These are phyloP conservation scores for Fusarium zealandicum DNA, from an alignment of 2,329 filamentous ascomycete genomes.

Conservation along the genomic window DNA sequence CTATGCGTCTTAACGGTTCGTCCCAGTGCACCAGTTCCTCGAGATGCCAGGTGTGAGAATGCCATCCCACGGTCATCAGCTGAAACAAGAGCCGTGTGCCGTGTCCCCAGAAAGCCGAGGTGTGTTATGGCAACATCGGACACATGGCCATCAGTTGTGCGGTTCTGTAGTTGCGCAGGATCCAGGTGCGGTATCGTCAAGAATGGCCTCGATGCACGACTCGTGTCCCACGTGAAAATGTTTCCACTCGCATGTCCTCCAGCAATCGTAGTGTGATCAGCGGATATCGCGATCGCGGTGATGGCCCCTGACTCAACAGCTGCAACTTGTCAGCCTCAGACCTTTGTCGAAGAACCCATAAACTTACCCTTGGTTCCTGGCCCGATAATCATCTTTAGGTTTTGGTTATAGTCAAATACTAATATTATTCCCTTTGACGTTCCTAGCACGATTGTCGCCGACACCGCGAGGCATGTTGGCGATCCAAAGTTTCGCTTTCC, in stretches of 20 bases:
- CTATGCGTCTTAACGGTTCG: conserved; percentile 88
- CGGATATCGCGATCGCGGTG: conserved; percentile 87
- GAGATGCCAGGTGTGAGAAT: conserved; percentile 93
- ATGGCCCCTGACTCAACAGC: conserved; percentile 90
- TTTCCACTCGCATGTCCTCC: conserved; percentile 87
- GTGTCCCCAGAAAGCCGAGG: conserved; percentile 91
- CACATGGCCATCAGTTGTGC: conserved; percentile 82
- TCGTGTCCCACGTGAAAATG: conserved; percentile 97
- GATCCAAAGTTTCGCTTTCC: conserved; percentile 92
- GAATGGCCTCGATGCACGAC: conserved; percentile 83
- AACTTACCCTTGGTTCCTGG: conserved; percentile 83
- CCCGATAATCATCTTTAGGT: conserved; percentile 90
- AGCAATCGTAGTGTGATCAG: conserved; percentile 90
- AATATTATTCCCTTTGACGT: conserved; percentile 94
- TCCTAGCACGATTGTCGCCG: conserved; percentile 86
- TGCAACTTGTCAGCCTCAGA: conserved; percentile 50
- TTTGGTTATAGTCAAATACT: conserved; percentile 97
- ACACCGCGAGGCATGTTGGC: conserved; percentile 88
- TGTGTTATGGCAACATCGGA: conserved; percentile 81
- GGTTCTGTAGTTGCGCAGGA: conserved; percentile 66
- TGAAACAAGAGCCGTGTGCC: conserved; percentile 93
- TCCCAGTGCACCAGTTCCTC: conserved; percentile 86
- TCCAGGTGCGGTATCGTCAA: conserved; percentile 83
- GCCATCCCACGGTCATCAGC: conserved; percentile 97
- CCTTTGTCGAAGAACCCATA: neutral